Evolutionary conservation across 805 yeast species (phyloP).

Genomic region (Candida boidinii): DNA sequence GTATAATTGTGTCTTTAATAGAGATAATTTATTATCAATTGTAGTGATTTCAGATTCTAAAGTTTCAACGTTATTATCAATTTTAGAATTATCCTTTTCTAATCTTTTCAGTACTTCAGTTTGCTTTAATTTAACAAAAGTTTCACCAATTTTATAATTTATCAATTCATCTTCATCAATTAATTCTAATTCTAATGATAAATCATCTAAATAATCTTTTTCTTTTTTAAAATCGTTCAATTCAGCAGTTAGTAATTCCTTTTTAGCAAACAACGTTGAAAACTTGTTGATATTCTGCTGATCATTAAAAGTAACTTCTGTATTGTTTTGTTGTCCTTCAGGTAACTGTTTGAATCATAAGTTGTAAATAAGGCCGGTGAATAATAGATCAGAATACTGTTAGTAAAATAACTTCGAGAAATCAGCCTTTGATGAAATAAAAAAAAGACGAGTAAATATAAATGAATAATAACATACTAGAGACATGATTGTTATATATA

Average conservation of each 20-base stretch:
- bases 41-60: constrained; percentile 39
- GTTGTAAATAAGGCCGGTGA: not conserved
- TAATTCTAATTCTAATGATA: constrained; percentile 76
- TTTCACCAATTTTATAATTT: constrained; percentile 76
- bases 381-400: no score
- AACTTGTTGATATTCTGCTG: constrained; percentile 86
- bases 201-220: constrained; percentile 84
- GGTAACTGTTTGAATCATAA: constrained; percentile 32
- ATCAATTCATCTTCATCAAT: constrained; percentile 67
- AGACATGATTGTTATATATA: no score
- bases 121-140: constrained; percentile 64
- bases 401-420: no score
- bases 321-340: constrained; percentile 43
- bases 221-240: constrained; percentile 49
- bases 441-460: no score
- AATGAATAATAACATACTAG: no score
- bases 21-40: constrained; percentile 45
- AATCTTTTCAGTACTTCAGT: constrained; percentile 57
- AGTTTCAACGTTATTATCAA: constrained; percentile 41
- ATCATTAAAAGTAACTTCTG: constrained; percentile 72
- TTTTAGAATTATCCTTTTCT: constrained; percentile 48
- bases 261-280: constrained; percentile 69
- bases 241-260: constrained; percentile 46
- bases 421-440: no score
- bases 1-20: constrained; percentile 66